These are phyloP conservation scores for Puccinia horiana DNA, from an alignment of 1,284 basidiomycete species.

Conservation along the genomic window DNA sequence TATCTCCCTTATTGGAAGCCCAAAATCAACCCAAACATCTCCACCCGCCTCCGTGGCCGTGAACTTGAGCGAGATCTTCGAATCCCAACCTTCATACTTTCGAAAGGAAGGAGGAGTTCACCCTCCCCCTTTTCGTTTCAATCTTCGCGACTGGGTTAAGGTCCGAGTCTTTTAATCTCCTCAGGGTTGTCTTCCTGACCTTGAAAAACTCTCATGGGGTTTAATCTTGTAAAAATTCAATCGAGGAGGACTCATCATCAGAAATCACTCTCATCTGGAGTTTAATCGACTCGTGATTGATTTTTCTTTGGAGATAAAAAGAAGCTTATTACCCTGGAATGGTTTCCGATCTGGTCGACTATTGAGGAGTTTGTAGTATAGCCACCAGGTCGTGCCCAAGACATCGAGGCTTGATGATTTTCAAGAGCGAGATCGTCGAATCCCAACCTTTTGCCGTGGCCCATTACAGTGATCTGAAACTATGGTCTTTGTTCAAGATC, in stretches of 20 bases:
- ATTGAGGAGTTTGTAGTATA: too few species aligned
- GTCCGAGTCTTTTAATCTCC: constrained; percentile 23
- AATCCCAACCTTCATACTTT: constrained; percentile 11
- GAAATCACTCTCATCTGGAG: constrained; percentile 12
- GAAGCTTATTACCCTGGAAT: background rate
- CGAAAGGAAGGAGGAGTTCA: too few species aligned
- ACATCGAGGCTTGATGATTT: too few species aligned
- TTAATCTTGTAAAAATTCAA: constrained; percentile 16
- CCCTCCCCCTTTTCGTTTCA: background rate
- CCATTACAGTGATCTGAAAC: too few species aligned
- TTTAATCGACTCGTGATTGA: background rate
- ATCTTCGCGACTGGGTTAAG: constrained; percentile 17
- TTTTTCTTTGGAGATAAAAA: too few species aligned
- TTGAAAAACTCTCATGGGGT: constrained; percentile 5
- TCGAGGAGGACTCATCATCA: constrained; percentile 19
- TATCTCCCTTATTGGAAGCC: too few species aligned
- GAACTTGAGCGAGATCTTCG: too few species aligned
- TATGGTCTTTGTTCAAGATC: too few species aligned
- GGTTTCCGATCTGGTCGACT: background rate
- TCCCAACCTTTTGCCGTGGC: too few species aligned
- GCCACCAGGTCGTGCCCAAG: background rate
- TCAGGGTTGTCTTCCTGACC: background rate
- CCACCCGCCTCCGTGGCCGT: too few species aligned
- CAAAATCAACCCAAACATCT: too few species aligned
- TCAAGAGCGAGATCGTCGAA: too few species aligned